Evolutionary conservation across 2,329 filamentous ascomycete species (phyloP).

Genomic region (Bipolaris gigantea): DNA sequence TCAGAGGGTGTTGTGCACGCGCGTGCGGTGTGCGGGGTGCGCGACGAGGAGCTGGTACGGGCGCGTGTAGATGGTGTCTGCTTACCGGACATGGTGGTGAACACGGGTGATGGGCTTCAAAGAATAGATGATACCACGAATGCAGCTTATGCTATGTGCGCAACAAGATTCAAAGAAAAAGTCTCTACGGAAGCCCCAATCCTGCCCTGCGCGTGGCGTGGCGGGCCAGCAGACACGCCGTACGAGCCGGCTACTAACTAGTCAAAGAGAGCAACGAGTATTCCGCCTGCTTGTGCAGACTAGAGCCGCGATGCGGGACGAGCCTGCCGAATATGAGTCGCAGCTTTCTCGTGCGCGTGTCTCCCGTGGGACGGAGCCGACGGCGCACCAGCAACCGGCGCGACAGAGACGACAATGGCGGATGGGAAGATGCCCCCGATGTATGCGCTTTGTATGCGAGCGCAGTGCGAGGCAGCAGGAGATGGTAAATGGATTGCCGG

Average conservation of each 20-base stretch:
- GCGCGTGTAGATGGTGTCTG: constrained; percentile 40
- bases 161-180: constrained; percentile 43
- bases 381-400: constrained; percentile 17
- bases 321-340: constrained; percentile 24
- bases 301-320: constrained; percentile 23
- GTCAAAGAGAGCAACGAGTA: constrained; percentile 22
- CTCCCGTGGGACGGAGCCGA: constrained; percentile 20
- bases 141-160: constrained; percentile 38
- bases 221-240: constrained; percentile 25
- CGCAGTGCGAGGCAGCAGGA: constrained; percentile 15
- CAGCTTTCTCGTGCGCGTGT: constrained; percentile 27
- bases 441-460: constrained; percentile 11
- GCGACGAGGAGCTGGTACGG: constrained; percentile 3
- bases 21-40: constrained; percentile 7
- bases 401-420: constrained; percentile 7
- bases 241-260: constrained; percentile 32
- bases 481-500: constrained; percentile 17
- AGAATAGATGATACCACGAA: constrained; percentile 30
- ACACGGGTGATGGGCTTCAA: constrained; percentile 40
- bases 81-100: constrained; percentile 63
- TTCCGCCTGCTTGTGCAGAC: constrained; percentile 19
- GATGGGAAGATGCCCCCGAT: constrained; percentile 4
- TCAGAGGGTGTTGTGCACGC: constrained; percentile 15
- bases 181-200: constrained; percentile 40
- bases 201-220: constrained; percentile 22